Conservation (phyloP, 768 basidiomycete genomes). For the Cyathus striatus region DNA sequence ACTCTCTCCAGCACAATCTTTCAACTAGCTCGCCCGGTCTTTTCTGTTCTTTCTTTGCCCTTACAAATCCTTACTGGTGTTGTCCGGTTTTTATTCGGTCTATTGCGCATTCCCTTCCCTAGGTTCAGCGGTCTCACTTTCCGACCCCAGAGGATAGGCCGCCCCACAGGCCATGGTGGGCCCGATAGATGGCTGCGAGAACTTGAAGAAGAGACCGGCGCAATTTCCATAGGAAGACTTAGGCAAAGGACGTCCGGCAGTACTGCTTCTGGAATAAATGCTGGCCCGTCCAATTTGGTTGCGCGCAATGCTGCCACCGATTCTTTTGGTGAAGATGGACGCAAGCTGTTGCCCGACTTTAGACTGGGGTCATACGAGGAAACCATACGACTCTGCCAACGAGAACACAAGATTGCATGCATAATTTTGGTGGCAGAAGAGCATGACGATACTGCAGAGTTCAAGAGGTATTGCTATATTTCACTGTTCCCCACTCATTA, state of each 20-base stretch:
- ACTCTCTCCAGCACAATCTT: conserved; percentile 14
- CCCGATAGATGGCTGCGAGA: conserved; percentile 75
- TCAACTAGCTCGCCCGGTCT: conserved; percentile 26
- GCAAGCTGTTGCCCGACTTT: conserved; percentile 74
- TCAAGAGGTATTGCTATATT: conserved; percentile 64
- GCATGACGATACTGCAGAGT: conserved; percentile 84
- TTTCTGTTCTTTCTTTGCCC: conserved; percentile 52
- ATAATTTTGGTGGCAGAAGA: conserved; percentile 83
- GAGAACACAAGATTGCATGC: conserved; percentile 70
- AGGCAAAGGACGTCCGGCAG: conserved; percentile 23
- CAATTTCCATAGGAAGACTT: conserved; percentile 49
- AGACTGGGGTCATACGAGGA: conserved; percentile 77
- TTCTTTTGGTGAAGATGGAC: conserved; percentile 21
- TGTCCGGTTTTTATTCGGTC: conserved; percentile 59
- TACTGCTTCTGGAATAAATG: conserved; percentile 27
- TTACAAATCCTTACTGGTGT: conserved; percentile 54
- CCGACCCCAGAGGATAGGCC: conserved; percentile 29
- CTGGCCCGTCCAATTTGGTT: conserved; percentile 43
- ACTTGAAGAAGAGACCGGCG: conserved; percentile 84
- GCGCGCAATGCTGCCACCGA: conserved; percentile 21
- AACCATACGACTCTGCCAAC: conserved; percentile 64
- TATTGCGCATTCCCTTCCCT: conserved; percentile 67
- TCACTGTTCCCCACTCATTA: neutral
- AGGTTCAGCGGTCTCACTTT: conserved; percentile 44
- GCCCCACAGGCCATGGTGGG: conserved; percentile 39